These are phyloP conservation scores for Babesia sp. DNA, from an alignment of 169 alveolate genomes.

Conservation along the genomic window DNA sequence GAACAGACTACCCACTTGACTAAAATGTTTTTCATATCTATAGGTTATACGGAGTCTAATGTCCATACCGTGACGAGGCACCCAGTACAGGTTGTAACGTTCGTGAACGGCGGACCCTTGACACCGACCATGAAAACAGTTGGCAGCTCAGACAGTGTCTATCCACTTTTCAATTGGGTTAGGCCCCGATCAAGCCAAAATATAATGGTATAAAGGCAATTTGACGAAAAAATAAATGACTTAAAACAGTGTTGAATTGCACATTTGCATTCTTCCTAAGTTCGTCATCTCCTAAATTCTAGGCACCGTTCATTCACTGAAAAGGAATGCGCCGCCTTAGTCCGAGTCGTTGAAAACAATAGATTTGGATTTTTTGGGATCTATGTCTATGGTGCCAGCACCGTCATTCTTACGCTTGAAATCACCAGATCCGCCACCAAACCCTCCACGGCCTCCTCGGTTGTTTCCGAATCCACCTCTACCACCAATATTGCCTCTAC, in stretches of 20 bases:
- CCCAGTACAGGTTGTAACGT: too few relatives aligned
- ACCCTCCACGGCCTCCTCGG: slow-evolving; percentile 26
- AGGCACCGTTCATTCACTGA: background rate
- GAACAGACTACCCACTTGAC: too few relatives aligned
- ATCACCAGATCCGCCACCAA: slow-evolving; percentile 13
- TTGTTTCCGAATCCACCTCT: slow-evolving; percentile 22
- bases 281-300: background rate
- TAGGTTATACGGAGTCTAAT: too few relatives aligned
- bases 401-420: slow-evolving; percentile 8
- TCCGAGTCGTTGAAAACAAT: slow-evolving; percentile 64
- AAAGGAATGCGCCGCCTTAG: background rate
- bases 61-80: too few relatives aligned
- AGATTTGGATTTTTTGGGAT: slow-evolving; percentile 58
- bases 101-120: too few relatives aligned
- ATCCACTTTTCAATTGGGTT: too few relatives aligned
- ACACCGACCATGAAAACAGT: too few relatives aligned
- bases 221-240: too few relatives aligned
- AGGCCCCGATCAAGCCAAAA: too few relatives aligned
- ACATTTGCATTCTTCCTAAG: background rate
- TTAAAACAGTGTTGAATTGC: background rate
- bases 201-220: too few relatives aligned
- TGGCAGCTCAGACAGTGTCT: too few relatives aligned
- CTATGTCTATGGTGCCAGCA: slow-evolving; percentile 18
- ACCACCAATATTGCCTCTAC: slow-evolving; percentile 3
- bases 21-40: too few relatives aligned